Conservation (phyloP, 83 land plant genomes). For the Thuja plicata region DNA sequence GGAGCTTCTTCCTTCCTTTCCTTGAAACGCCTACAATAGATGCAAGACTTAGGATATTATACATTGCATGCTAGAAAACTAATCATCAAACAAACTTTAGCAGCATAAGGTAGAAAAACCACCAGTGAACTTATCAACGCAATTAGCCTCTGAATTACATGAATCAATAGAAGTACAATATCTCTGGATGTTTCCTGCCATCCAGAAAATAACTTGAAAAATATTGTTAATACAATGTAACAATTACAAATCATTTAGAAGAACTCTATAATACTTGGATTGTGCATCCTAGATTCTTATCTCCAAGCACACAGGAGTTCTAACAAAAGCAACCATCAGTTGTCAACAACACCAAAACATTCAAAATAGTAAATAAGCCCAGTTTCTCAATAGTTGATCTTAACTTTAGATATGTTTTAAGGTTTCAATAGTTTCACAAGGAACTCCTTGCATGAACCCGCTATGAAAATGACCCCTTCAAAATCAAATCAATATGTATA, state of each 20-base stretch:
- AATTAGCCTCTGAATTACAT: slow-evolving; percentile 14
- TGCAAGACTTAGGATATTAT: background rate
- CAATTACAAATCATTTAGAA: background rate
- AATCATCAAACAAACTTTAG: background rate
- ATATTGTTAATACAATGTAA: background rate
- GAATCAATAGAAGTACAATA: slow-evolving; percentile 11
- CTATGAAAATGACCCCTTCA: background rate
- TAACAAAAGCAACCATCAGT: background rate
- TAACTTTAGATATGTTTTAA: background rate
- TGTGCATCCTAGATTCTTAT: background rate
- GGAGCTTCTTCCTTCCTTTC: slow-evolving; percentile 79
- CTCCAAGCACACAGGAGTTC: background rate
- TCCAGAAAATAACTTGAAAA: slow-evolving; percentile 11
- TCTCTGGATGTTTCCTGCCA: slow-evolving; percentile 11
- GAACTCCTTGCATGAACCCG: background rate
- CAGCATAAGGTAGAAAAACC: background rate
- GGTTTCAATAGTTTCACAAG: background rate
- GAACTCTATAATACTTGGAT: background rate
- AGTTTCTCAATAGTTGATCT: background rate
- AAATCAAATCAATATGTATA: background rate
- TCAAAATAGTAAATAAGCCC: background rate
- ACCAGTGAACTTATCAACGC: slow-evolving; percentile 14
- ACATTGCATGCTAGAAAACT: background rate
- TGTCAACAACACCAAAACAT: slow-evolving; percentile 5
- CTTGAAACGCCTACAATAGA: slow-evolving; percentile 57